Base-by-base conservation (phyloP, 805 yeast species). In the Saccharomyces mikatae region DNA sequence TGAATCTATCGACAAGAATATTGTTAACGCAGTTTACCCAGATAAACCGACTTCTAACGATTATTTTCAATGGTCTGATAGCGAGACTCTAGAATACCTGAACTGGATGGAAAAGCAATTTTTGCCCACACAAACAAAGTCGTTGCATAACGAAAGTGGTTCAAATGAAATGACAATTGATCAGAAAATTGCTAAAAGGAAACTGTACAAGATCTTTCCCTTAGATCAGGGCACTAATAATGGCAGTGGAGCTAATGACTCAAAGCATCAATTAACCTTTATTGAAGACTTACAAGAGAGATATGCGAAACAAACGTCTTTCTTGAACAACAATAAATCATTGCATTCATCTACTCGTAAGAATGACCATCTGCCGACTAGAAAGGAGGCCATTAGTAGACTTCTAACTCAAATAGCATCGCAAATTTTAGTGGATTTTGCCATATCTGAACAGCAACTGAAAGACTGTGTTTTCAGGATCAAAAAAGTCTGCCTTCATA, bases 161-260 rank as follows among this genome's bases (percentile, higher is more conserved):
- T n/a, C 41, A 9, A 31, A 51, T 14, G 48, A 50, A 11, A 47
- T 58, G 24, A 57, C 61, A 3, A 59, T 69, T 31, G 73, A 69
- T 55, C 62, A 66, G 47, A 62, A 53, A 46, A 69, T 69, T 51
- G 71, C 69, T 21, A 57, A 54, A 41, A 60, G 67, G 49, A 66
- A 65, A 54, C 58, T 69, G 29, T 56, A 63, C 47, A 60, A 60
- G 44, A 56, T 69, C 14, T 56, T 69, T 44, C 71, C 71, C 11
- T 26, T 63, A 14, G 55, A 51, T 10, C 41, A 56, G 29, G 54
- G 58, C 10, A 21, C 52, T 8, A 48, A 28, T 29, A 4, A 47
- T 17, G 26, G 41, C 14, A 21, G 22, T 21, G 47, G 6, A 47
- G 13, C 30, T 48, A 24, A n/a, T n/a, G 26, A n/a, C 24, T 31